Evolutionary conservation across 305 asterid species (phyloP).

Genomic region (Fraxinus nigra): DNA sequence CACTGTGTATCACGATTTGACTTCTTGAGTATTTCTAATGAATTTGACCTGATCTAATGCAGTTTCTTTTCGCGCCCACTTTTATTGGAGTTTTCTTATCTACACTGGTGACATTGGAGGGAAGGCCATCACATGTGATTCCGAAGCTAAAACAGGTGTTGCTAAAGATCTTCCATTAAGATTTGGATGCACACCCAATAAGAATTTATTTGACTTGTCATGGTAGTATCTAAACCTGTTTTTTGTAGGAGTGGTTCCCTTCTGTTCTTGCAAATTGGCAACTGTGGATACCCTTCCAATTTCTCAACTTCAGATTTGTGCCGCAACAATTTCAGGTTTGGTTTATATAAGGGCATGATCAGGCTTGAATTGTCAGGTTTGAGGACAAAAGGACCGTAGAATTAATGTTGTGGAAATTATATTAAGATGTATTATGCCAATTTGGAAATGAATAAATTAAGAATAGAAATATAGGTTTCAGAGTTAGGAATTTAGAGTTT

Average conservation of each 20-base stretch:
- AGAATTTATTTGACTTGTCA: neutral
- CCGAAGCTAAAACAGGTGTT: slow-evolving; percentile 91
- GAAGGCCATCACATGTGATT: slow-evolving; percentile 67
- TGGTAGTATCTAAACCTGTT: neutral
- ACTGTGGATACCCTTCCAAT: slow-evolving; percentile 96
- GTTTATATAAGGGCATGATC: slow-evolving; percentile 8
- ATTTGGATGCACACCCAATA: neutral
- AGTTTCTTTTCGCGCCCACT: slow-evolving; percentile 78
- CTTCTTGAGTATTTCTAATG: slow-evolving; percentile 1
- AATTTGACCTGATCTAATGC: slow-evolving; percentile 29
- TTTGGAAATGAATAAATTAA: neutral
- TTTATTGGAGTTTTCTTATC: slow-evolving; percentile 76
- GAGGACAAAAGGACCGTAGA: neutral
- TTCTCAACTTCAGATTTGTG: slow-evolving; percentile 85
- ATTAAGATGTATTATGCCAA: neutral
- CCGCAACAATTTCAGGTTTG: slow-evolving; percentile 97
- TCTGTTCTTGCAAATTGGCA: slow-evolving; percentile 94
- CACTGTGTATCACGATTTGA: neutral
- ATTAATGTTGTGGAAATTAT: neutral
- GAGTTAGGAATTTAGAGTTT: neutral
- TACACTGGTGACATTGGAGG: slow-evolving; percentile 77
- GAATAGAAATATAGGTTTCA: neutral
- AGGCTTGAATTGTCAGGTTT: neutral
- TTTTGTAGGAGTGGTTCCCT: slow-evolving; percentile 79
- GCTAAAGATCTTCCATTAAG: neutral